phyloP scores from a whole-genome alignment of 2,329 filamentous ascomycete species.

The Daldinia sp. region DNA sequence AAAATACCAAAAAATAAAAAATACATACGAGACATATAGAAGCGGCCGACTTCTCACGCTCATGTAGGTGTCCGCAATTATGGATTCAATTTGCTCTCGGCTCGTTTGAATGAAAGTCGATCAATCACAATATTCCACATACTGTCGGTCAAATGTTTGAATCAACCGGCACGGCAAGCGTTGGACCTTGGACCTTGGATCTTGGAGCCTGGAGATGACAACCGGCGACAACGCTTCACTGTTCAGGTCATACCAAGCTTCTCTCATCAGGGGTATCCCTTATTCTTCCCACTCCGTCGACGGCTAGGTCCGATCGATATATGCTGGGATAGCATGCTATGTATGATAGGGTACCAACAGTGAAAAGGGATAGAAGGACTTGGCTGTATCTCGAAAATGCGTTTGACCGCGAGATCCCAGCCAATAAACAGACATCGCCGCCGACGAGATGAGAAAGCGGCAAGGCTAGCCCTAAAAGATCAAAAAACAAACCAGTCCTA shows the following conservation, averaged over 20 bases:
- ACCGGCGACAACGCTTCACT: neutral
- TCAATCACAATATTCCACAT: neutral
- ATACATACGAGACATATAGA: neutral
- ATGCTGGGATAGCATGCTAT: conserved; percentile 11
- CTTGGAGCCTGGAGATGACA: too few relatives aligned
- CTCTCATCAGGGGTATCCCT: conserved; percentile 2
- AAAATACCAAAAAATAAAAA: too few relatives aligned
- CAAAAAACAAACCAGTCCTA: conserved; percentile 4
- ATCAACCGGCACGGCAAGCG: neutral
- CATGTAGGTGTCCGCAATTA: conserved; percentile 15
- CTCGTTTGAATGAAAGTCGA: neutral
- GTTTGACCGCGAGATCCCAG: conserved; percentile 5
- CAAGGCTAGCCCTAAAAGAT: conserved; percentile 29
- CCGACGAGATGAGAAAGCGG: conserved; percentile 1
- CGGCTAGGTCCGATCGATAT: conserved; percentile 15
- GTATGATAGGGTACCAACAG: conserved; percentile 27
- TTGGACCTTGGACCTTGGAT: conserved; percentile 9
- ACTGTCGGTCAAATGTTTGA: conserved; percentile 3
- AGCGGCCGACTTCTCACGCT: conserved; percentile 1
- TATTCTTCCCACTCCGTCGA: conserved; percentile 10
- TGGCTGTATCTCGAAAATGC: conserved; percentile 14
- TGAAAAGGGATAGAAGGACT: conserved; percentile 14
- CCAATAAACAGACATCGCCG: conserved; percentile 24
- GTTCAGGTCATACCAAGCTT: conserved; percentile 1
- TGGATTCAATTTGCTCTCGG: neutral